Conservation (phyloP, 495 filamentous ascomycete species). For the Haplographium delicatum region DNA sequence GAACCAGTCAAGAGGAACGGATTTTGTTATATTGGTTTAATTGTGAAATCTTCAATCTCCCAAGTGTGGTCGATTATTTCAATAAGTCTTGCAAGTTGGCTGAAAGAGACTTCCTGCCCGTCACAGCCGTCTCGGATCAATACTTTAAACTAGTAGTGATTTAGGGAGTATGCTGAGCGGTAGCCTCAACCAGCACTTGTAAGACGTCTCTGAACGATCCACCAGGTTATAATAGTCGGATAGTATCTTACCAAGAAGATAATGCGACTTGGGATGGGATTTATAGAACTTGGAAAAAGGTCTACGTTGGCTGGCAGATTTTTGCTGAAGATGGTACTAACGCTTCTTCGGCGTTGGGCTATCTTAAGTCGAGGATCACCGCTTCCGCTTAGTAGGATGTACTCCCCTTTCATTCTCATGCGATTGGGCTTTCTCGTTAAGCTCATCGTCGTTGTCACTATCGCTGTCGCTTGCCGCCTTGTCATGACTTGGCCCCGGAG, state of each 20-base stretch:
- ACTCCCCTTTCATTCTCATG: conserved; percentile 1
- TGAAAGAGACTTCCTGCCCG: conserved; percentile 35
- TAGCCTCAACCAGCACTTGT: conserved; percentile 21
- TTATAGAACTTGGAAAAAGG: not conserved
- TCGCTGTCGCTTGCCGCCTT: conserved; percentile 5
- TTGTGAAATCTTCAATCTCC: conserved; percentile 11
- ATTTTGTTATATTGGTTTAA: conserved; percentile 15
- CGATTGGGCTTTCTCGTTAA: conserved; percentile 13
- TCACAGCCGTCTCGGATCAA: conserved; percentile 49
- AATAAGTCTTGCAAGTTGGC: conserved; percentile 18
- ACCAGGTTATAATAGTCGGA: conserved; percentile 1
- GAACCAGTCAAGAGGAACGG: conserved; percentile 20
- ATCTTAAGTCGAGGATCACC: conserved; percentile 11
- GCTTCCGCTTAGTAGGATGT: conserved; percentile 18
- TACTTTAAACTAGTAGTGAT: conserved; percentile 32
- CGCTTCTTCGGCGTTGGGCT: conserved; percentile 13
- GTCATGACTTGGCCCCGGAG: conserved; percentile 13
- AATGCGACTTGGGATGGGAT: not conserved
- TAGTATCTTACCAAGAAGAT: conserved; percentile 2
- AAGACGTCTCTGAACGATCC: conserved; percentile 5
- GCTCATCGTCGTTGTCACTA: conserved; percentile 10
- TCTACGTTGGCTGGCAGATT: conserved; percentile 15
- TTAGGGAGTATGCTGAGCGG: conserved; percentile 7
- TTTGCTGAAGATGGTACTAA: conserved; percentile 14
- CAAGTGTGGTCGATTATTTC: conserved; percentile 11